phyloP scores from a whole-genome alignment of 2,329 filamentous ascomycete genomes.

The Fusarium burgessii region DNA sequence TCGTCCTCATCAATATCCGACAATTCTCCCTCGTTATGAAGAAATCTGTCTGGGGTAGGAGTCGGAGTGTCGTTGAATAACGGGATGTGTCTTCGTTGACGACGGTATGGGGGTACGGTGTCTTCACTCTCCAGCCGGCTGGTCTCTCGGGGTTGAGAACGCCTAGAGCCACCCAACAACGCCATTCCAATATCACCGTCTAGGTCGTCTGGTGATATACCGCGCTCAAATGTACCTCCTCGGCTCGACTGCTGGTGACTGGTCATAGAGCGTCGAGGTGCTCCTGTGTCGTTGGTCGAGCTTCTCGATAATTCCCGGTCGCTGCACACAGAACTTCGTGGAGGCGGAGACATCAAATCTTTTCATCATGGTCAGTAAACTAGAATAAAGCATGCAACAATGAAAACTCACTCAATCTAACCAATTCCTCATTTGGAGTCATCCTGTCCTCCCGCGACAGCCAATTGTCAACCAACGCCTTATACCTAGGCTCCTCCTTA shows the following conservation, averaged over 20 bases:
- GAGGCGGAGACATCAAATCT: not conserved
- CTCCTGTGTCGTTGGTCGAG: no score
- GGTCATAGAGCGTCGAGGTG: accelerated
- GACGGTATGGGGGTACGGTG: no score
- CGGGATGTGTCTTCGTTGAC: no score
- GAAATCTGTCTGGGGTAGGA: no score
- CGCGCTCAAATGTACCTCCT: not conserved
- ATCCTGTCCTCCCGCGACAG: not conserved
- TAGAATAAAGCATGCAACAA: accelerated
- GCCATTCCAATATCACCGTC: not conserved
- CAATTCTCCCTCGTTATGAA: no score
- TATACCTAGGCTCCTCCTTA: not conserved
- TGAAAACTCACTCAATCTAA: not conserved
- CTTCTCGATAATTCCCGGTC: no score
- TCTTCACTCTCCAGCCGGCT: no score
- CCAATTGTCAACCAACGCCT: not conserved
- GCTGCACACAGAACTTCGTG: not conserved
- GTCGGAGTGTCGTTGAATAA: no score
- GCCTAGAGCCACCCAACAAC: not conserved
- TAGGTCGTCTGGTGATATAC: no score
- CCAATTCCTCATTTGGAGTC: not conserved
- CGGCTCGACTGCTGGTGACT: not conserved
- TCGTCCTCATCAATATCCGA: no score
- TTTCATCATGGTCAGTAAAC: not conserved
- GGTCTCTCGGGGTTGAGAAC: not conserved